Conservation (phyloP, 192 early-diverging fungal genomes). For the Backusella parvicylindrica region DNA sequence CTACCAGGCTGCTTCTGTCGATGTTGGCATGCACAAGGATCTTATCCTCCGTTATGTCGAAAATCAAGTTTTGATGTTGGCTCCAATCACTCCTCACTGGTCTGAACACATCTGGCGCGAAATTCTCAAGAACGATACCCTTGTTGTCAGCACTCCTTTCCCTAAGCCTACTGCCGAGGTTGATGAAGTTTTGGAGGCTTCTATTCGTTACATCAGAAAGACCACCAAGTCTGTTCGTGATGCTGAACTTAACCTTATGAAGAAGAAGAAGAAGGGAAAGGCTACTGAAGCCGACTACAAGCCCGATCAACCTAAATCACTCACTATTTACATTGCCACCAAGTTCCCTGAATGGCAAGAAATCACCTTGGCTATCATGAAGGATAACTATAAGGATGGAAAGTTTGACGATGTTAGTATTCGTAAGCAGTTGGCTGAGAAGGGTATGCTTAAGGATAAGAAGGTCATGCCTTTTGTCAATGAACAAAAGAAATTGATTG, state of each 20-base stretch:
- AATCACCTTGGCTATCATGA: slow-evolving; percentile 49
- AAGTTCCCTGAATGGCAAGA: slow-evolving; percentile 97
- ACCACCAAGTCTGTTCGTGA: slow-evolving; percentile 75
- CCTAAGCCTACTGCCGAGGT: slow-evolving; percentile 48
- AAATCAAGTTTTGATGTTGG: slow-evolving; percentile 78
- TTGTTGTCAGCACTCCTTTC: slow-evolving; percentile 64
- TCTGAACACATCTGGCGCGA: slow-evolving; percentile 86
- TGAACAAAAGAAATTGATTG: slow-evolving; percentile 70
- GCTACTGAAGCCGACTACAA: slow-evolving; percentile 51
- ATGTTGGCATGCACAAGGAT: slow-evolving; percentile 83
- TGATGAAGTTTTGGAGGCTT: slow-evolving; percentile 70
- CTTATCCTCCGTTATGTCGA: slow-evolving; percentile 81
- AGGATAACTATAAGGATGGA: slow-evolving; percentile 51
- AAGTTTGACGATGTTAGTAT: slow-evolving; percentile 76
- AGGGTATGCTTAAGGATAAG: slow-evolving; percentile 90
- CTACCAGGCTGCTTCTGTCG: slow-evolving; percentile 69
- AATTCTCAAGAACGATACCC: slow-evolving; percentile 65
- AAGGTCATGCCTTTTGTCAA: slow-evolving; percentile 96
- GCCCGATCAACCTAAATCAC: slow-evolving; percentile 57
- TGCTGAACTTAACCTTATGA: slow-evolving; percentile 66
- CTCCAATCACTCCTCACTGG: slow-evolving; percentile 94
- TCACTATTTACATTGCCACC: slow-evolving; percentile 78
- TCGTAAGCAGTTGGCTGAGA: slow-evolving; percentile 57
- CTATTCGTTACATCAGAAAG: slow-evolving; percentile 77
- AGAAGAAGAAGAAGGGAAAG: slow-evolving; percentile 79